Conservation (phyloP, 202 grass and related monocot genomes). For the Bolboschoenoplectus hybrid region DNA sequence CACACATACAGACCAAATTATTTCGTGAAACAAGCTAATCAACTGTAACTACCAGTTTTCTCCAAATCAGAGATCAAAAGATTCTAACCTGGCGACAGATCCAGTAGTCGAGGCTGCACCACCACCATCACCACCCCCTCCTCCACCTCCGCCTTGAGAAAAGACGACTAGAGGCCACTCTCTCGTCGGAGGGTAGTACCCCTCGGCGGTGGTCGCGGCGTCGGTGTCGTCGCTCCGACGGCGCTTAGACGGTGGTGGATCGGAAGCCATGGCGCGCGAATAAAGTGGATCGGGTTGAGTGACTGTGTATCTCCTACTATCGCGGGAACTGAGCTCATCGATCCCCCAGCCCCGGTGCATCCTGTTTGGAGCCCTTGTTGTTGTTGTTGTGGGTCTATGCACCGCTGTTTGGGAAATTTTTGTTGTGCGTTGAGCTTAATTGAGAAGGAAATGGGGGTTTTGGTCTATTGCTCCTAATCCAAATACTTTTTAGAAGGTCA, state of each 20-base stretch:
- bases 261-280: slow-evolving; percentile 26
- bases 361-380: background rate
- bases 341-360: background rate
- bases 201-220: background rate
- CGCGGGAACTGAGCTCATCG: slow-evolving; percentile 4
- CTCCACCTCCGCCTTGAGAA: slow-evolving; percentile 4
- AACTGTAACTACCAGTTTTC: background rate
- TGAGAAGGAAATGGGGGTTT: background rate
- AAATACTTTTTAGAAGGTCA: background rate
- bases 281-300: background rate
- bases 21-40: background rate
- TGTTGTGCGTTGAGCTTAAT: background rate
- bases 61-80: background rate
- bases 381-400: background rate
- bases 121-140: background rate
- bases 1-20: slow-evolving; percentile 9
- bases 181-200: background rate
- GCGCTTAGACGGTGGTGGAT: slow-evolving; percentile 43
- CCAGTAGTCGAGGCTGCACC: background rate
- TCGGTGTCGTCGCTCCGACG: slow-evolving; percentile 22
- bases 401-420: background rate
- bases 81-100: slow-evolving; percentile 8
- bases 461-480: background rate
- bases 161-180: slow-evolving; percentile 6
- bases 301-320: background rate